These are phyloP conservation scores for Termitomyces sp. DNA, from an alignment of 768 basidiomycete genomes.

Conservation along the genomic window DNA sequence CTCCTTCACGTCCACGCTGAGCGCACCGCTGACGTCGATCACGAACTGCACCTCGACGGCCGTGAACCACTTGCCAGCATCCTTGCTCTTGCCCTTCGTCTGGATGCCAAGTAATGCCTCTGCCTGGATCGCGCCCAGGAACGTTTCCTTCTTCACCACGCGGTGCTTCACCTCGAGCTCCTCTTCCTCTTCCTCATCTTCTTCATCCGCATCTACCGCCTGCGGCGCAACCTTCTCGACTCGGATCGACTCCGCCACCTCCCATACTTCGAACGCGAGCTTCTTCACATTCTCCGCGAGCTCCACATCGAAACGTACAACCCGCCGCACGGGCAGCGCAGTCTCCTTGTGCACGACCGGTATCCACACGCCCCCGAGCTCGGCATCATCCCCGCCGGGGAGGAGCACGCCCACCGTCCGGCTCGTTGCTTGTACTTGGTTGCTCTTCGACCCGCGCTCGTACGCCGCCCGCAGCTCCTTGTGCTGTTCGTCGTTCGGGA, in stretches of 20 bases:
- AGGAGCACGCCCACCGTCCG: constrained; percentile 66
- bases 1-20: constrained; percentile 37
- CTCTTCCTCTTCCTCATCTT: constrained; percentile 56
- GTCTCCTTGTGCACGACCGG: constrained; percentile 70
- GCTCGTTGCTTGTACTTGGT: constrained; percentile 51
- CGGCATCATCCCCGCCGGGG: constrained; percentile 41
- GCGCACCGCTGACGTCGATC: constrained; percentile 31
- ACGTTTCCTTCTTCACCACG: constrained; percentile 49
- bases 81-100: constrained; percentile 33
- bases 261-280: constrained; percentile 75
- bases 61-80: constrained; percentile 47
- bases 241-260: constrained; percentile 65
- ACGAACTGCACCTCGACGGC: constrained; percentile 44
- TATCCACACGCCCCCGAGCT: constrained; percentile 63
- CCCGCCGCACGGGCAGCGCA: constrained; percentile 62
- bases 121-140: constrained; percentile 42
- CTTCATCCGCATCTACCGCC: constrained; percentile 41
- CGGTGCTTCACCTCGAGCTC: constrained; percentile 63
- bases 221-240: constrained; percentile 53
- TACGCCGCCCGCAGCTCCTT: constrained; percentile 53
- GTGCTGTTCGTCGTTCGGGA: constrained; percentile 45
- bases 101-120: constrained; percentile 39
- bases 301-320: constrained; percentile 54
- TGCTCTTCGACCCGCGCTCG: constrained; percentile 27
- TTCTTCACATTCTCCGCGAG: constrained; percentile 37